Evolutionary conservation across 352 stramenopile genomes (phyloP).

Genomic region (Blastocystis hominis): DNA sequence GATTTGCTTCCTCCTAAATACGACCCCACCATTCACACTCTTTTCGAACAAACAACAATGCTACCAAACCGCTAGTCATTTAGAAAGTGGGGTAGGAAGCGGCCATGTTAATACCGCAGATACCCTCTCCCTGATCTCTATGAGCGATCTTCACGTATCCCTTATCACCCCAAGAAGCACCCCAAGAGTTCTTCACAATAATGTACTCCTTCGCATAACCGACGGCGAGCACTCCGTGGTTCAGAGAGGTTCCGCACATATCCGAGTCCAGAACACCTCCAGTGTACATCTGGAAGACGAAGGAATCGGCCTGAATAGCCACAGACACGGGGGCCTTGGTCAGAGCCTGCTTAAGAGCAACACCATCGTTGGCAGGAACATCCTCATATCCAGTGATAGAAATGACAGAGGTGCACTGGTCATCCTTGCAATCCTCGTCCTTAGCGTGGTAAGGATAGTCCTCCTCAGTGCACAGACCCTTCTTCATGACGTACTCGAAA

Average conservation of each 20-base stretch:
- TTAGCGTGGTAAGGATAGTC: conserved; percentile 84
- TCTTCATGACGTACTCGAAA: conserved; percentile 84
- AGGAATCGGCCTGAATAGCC: conserved; percentile 82
- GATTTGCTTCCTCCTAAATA: too few species aligned
- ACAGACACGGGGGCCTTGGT: conserved; percentile 81
- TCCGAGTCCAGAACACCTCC: conserved; percentile 74
- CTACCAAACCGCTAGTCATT: too few species aligned
- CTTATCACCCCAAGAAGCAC: conserved; percentile 72
- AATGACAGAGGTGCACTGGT: conserved; percentile 60
- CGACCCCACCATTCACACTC: too few species aligned
- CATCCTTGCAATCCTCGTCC: conserved; percentile 65
- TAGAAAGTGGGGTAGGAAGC: neutral
- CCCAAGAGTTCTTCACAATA: conserved; percentile 95
- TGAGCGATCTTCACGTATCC: conserved; percentile 82
- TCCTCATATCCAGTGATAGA: conserved; percentile 78
- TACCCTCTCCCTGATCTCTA: conserved; percentile 64
- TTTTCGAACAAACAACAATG: too few species aligned
- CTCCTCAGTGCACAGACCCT: conserved; percentile 79
- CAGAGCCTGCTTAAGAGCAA: conserved; percentile 77
- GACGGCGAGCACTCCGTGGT: conserved; percentile 87
- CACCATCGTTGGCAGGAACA: conserved; percentile 71
- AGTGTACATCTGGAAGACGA: conserved; percentile 90
- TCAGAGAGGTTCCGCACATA: conserved; percentile 76
- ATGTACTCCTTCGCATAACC: conserved; percentile 80
- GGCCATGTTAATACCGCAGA: conserved; percentile 11